Evolutionary conservation across 2,329 filamentous ascomycete genomes (phyloP).

Genomic region (Phialemoniopsis sp.): DNA sequence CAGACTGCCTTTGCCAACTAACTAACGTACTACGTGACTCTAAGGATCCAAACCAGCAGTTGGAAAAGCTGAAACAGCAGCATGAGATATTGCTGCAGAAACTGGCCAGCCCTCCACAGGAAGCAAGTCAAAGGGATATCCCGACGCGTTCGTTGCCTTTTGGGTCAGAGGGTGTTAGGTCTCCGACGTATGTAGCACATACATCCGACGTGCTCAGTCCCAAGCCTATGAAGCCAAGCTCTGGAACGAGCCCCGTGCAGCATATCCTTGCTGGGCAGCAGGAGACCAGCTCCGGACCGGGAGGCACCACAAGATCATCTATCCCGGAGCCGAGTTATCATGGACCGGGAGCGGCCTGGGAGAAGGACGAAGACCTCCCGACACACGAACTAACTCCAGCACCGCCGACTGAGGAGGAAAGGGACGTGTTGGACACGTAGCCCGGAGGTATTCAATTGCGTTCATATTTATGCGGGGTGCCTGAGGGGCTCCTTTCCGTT

Average conservation of each 20-base stretch:
- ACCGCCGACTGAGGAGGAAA: slow-evolving; percentile 33
- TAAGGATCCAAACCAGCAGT: slow-evolving; percentile 67
- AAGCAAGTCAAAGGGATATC: slow-evolving; percentile 23
- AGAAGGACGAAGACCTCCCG: slow-evolving; percentile 41
- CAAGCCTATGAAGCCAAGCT: slow-evolving; percentile 22
- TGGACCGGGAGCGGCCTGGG: slow-evolving; percentile 46
- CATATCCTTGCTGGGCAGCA: slow-evolving; percentile 10
- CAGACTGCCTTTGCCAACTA: slow-evolving; percentile 51
- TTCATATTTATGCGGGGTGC: no score
- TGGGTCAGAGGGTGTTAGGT: slow-evolving; percentile 42
- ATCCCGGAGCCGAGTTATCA: slow-evolving; percentile 42
- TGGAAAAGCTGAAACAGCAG: slow-evolving; percentile 67
- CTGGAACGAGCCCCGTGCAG: slow-evolving; percentile 17
- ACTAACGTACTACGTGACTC: slow-evolving; percentile 45
- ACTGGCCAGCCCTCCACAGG: slow-evolving; percentile 31
- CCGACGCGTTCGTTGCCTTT: slow-evolving; percentile 47
- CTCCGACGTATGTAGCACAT: slow-evolving; percentile 39
- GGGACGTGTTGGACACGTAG: slow-evolving; percentile 34
- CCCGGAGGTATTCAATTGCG: no score
- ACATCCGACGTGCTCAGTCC: slow-evolving; percentile 31
- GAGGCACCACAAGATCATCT: slow-evolving; percentile 7
- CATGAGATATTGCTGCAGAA: slow-evolving; percentile 55
- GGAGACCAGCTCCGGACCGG: slow-evolving; percentile 1
- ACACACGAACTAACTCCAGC: slow-evolving; percentile 26
- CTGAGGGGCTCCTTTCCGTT: no score